phyloP scores from a whole-genome alignment of 768 basidiomycete genomes.

The Russula dissimulans region DNA sequence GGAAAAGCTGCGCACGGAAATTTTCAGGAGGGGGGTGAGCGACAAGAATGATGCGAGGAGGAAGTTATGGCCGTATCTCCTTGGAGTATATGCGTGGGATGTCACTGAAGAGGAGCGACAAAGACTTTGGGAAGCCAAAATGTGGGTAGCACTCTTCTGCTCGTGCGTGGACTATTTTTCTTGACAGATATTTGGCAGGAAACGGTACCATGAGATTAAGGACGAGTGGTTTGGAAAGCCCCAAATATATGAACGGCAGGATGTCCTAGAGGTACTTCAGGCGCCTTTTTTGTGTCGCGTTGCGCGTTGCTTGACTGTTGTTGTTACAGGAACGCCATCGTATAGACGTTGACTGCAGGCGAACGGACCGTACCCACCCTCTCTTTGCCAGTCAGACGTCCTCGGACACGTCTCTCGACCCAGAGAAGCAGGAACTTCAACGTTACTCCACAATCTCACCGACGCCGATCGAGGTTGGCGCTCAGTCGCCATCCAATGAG shows the following conservation, averaged over 20 bases:
- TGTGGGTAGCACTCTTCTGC: conserved; percentile 30
- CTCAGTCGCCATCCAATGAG: conserved; percentile 82
- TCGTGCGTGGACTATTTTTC: background rate
- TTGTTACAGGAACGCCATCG: conserved; percentile 70
- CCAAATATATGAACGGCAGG: conserved; percentile 71
- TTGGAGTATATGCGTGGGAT: conserved; percentile 81
- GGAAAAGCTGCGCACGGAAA: conserved; percentile 64
- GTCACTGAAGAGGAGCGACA: conserved; percentile 52
- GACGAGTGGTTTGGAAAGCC: conserved; percentile 75
- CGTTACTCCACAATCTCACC: conserved; percentile 70
- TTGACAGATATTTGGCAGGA: conserved; percentile 31
- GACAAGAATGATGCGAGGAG: conserved; percentile 48
- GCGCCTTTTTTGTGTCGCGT: conserved; percentile 16
- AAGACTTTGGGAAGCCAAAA: conserved; percentile 51
- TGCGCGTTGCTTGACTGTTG: background rate
- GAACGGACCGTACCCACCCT: conserved; percentile 91
- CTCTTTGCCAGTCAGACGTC: conserved; percentile 51
- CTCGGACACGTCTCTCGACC: conserved; percentile 38
- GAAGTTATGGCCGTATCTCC: conserved; percentile 83
- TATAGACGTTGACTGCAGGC: conserved; percentile 93
- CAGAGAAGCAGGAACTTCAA: conserved; percentile 47
- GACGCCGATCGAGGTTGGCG: conserved; percentile 61
- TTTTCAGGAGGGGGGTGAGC: conserved; percentile 68
- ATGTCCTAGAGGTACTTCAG: conserved; percentile 66
- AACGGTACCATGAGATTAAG: conserved; percentile 63